Percentiles rank a stretch among this genome's conserved stretches.
Conservation (phyloP, 306 rosid species). For the Clitoria ternatea region DNA sequence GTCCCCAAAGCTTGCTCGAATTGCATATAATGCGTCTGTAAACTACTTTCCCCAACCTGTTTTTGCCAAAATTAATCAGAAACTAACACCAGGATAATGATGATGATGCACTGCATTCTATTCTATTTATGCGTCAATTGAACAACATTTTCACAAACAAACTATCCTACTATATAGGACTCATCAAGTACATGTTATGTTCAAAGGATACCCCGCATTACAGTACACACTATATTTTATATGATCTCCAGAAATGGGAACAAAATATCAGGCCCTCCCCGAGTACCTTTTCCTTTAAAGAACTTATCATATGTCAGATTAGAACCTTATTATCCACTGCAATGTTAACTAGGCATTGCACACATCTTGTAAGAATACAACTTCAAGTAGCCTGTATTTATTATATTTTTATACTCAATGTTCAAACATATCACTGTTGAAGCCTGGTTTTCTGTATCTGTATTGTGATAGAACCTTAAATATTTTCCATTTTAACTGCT, state of each 20-base stretch:
- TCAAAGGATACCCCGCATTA: neutral
- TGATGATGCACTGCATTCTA: neutral
- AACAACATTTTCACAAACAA: neutral
- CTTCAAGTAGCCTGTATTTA: too few species aligned
- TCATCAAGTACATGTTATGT: neutral
- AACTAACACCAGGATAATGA: constrained; percentile 1
- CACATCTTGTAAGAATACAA: too few species aligned
- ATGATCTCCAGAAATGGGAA: too few species aligned
- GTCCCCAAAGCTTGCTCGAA: constrained; percentile 45
- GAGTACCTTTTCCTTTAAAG: neutral
- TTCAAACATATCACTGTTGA: constrained; percentile 5
- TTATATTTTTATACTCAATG: constrained; percentile 24
- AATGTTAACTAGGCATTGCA: too few species aligned
- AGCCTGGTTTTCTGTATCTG: constrained; percentile 2
- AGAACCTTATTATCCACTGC: neutral
- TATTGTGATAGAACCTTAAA: constrained; percentile 16
- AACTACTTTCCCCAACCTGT: constrained; percentile 75
- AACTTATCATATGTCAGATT: neutral
- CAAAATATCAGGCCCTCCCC: neutral
- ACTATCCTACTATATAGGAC: neutral
- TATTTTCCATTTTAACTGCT: neutral
- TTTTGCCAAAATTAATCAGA: constrained; percentile 27
- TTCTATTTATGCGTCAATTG: neutral
- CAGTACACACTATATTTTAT: neutral
- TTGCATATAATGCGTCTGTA: constrained; percentile 70